Conservation (phyloP, 305 asterid species). For the Fraxinus angustifolia region DNA sequence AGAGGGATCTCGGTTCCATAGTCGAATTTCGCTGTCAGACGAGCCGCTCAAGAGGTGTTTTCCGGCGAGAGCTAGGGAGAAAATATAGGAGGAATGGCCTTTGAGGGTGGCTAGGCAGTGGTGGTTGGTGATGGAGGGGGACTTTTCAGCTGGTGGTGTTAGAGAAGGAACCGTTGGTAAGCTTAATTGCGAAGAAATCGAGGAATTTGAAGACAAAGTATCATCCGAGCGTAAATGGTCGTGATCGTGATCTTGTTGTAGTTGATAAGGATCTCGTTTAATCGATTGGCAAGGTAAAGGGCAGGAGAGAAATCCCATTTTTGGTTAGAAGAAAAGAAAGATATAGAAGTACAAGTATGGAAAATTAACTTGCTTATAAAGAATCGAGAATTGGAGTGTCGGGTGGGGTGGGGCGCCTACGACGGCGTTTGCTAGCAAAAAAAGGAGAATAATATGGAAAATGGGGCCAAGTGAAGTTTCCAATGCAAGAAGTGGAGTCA, state of each 20-base stretch:
- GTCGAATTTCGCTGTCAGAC: not conserved
- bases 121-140: conserved; percentile 16
- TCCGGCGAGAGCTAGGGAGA: conserved; percentile 54
- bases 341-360: not conserved
- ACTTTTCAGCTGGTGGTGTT: conserved; percentile 29
- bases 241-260: conserved; percentile 8
- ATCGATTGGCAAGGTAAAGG: conserved; percentile 28
- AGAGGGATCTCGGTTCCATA: not conserved
- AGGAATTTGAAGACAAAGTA: conserved; percentile 33
- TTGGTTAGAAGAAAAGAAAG: not conserved
- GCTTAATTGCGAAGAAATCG: conserved; percentile 60
- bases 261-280: conserved; percentile 27
- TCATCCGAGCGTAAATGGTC: conserved; percentile 20
- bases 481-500: not conserved
- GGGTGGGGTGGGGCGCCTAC: not conserved
- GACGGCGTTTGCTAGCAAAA: not conserved
- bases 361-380: not conserved
- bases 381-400: not conserved
- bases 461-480: not conserved
- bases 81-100: conserved; percentile 51
- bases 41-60: conserved; percentile 38
- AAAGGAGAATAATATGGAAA: not conserved
- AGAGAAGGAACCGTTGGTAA: conserved; percentile 70
- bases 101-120: conserved; percentile 47
- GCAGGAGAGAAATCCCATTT: conserved; percentile 41